Evolutionary conservation across 1,139 yeast genomes (phyloP).

Genomic region (Hemisphaericaspora lyxosophila): DNA sequence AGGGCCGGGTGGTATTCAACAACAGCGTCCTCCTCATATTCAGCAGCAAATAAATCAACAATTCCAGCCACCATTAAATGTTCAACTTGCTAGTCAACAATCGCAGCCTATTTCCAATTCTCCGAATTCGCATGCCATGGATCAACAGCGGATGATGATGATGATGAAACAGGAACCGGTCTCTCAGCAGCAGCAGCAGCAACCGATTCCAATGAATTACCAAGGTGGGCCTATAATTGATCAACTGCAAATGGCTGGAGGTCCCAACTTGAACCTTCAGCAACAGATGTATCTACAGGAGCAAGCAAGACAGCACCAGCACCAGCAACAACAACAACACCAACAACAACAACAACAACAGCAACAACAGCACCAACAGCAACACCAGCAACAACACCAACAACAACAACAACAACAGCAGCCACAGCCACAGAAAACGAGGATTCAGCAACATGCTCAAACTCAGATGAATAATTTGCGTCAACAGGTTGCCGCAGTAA

Average conservation of each 20-base stretch:
- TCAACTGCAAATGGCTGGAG: slow-evolving; percentile 25
- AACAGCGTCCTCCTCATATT: slow-evolving; percentile 18
- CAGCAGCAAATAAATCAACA: slow-evolving; percentile 15
- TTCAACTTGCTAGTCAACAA: slow-evolving; percentile 6
- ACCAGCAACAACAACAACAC: slow-evolving; percentile 22
- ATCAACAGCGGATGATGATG: slow-evolving; percentile 10
- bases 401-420: slow-evolving; percentile 20
- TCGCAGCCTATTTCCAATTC: background rate
- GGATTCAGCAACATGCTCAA: slow-evolving; percentile 52
- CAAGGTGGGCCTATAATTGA: slow-evolving; percentile 13
- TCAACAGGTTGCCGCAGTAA: slow-evolving; percentile 43
- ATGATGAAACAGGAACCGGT: slow-evolving; percentile 10
- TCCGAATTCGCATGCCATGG: slow-evolving; percentile 10
- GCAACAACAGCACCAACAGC: slow-evolving; percentile 19
- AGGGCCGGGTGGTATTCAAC: background rate
- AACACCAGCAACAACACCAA: slow-evolving; percentile 23
- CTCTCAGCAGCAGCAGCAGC: slow-evolving; percentile 14
- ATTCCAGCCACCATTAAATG: background rate
- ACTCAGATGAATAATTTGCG: slow-evolving; percentile 52
- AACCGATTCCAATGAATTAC: slow-evolving; percentile 7
- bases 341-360: slow-evolving; percentile 20
- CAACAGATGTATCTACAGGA: slow-evolving; percentile 28
- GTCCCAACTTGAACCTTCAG: slow-evolving; percentile 19
- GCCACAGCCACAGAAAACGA: slow-evolving; percentile 27
- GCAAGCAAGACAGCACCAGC: slow-evolving; percentile 15